phyloP scores from a whole-genome alignment of 495 filamentous ascomycete species.

The Aspergillus bertholletiae region DNA sequence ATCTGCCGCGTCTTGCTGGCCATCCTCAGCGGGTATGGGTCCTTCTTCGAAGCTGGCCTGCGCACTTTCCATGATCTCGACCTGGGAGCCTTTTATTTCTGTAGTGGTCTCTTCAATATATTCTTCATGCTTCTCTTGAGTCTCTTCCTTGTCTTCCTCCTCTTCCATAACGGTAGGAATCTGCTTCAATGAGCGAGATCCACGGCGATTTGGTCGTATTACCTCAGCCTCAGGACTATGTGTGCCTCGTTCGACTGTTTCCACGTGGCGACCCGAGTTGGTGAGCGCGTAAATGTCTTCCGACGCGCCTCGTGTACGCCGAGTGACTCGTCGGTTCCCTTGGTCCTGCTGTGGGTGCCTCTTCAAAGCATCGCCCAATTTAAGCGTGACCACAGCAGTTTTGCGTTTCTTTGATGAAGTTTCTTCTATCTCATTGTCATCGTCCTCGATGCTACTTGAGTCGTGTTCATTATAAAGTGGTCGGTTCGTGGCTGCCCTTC shows the following conservation, averaged over 20 bases:
- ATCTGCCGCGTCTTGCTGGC: conserved; percentile 22
- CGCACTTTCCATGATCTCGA: conserved; percentile 42
- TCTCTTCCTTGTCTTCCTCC: conserved; percentile 43
- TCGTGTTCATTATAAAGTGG: conserved; percentile 33
- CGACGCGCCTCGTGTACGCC: conserved; percentile 54
- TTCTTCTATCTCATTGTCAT: conserved; percentile 36
- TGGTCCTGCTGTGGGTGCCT: conserved; percentile 25
- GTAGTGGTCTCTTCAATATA: conserved; percentile 25
- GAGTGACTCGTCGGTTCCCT: conserved; percentile 53
- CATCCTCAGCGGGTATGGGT: conserved; percentile 19
- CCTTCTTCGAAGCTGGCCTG: conserved; percentile 38
- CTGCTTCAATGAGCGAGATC: conserved; percentile 48
- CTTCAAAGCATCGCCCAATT: conserved; percentile 32
- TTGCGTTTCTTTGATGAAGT: conserved; percentile 31
- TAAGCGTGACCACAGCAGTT: conserved; percentile 41
- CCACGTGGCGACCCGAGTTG: conserved; percentile 71
- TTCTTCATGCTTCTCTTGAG: conserved; percentile 27
- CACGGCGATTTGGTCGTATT: conserved; percentile 52
- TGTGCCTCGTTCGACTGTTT: conserved; percentile 56
- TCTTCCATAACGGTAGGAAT: conserved; percentile 57
- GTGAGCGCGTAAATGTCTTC: conserved; percentile 64
- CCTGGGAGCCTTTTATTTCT: conserved; percentile 34
- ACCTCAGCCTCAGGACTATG: conserved; percentile 60
- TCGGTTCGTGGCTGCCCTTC: conserved; percentile 55
- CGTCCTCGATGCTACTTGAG: conserved; percentile 24